phyloP scores from a whole-genome alignment of 2,329 filamentous ascomycete species.

The Xylaria sp. region DNA sequence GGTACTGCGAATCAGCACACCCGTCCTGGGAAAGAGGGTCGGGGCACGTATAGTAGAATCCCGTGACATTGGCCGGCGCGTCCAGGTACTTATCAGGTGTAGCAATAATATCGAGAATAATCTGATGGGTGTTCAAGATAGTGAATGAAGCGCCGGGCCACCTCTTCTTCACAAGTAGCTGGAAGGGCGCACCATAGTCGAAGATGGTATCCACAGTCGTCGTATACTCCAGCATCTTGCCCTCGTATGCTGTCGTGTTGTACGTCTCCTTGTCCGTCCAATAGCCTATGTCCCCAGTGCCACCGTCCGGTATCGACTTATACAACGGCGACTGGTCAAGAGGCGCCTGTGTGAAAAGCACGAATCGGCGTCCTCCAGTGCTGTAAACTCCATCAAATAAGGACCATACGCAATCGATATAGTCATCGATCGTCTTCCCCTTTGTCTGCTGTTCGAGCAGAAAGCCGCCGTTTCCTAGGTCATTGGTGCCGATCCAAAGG shows the following conservation, averaged over 20 bases:
- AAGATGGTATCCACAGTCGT: conserved; percentile 62
- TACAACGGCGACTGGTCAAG: conserved; percentile 77
- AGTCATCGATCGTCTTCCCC: conserved; percentile 69
- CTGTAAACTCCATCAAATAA: conserved; percentile 72
- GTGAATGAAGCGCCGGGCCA: conserved; percentile 71
- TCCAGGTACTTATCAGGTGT: conserved; percentile 71
- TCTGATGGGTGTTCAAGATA: conserved; percentile 73
- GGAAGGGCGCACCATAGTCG: conserved; percentile 61
- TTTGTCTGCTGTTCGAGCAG: conserved; percentile 71
- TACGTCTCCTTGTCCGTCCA: conserved; percentile 59
- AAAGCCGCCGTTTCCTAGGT: conserved; percentile 74
- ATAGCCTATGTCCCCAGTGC: conserved; percentile 56
- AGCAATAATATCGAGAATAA: conserved; percentile 73
- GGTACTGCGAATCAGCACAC: conserved; percentile 55
- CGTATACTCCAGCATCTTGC: conserved; percentile 63
- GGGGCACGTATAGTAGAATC: conserved; percentile 66
- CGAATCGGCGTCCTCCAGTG: conserved; percentile 75
- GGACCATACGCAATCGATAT: conserved; percentile 74
- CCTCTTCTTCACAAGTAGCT: conserved; percentile 56
- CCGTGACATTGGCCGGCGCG: conserved; percentile 70
- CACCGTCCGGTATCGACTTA: conserved; percentile 58
- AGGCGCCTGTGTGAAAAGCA: conserved; percentile 76
- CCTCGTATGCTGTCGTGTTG: conserved; percentile 59
- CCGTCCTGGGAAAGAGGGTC: conserved; percentile 40
- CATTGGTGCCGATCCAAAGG: conserved; percentile 86